Conservation (phyloP, 2,329 filamentous ascomycete species). For the Leptographium wingfieldii region DNA sequence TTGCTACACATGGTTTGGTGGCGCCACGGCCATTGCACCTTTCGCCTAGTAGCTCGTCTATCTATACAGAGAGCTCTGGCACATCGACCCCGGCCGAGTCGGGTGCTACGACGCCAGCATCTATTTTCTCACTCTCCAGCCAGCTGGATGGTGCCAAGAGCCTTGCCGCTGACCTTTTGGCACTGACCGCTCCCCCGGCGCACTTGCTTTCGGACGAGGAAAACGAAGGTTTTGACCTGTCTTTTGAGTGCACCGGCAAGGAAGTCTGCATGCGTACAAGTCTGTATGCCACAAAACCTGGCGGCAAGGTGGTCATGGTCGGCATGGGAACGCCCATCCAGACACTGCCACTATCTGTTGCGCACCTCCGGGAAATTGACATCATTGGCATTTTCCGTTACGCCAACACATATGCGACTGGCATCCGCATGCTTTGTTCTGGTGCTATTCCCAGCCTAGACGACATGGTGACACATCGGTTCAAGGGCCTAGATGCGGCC, state of each 20-base stretch:
- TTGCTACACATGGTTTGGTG: constrained; percentile 47
- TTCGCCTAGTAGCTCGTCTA: constrained; percentile 30
- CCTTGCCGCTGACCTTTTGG: constrained; percentile 36
- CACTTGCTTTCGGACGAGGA: constrained; percentile 35
- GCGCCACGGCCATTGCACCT: constrained; percentile 32
- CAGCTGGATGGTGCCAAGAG: constrained; percentile 38
- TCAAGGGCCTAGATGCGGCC: constrained; percentile 49
- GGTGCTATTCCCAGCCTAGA: constrained; percentile 49
- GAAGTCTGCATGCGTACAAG: constrained; percentile 62
- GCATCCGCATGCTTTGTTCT: constrained; percentile 48
- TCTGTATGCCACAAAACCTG: constrained; percentile 58
- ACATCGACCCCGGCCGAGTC: constrained; percentile 32
- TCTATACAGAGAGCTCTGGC: constrained; percentile 32
- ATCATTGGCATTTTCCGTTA: constrained; percentile 70
- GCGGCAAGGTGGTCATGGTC: constrained; percentile 62
- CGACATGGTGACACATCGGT: constrained; percentile 62
- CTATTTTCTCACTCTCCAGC: constrained; percentile 31
- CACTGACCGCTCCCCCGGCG: constrained; percentile 21
- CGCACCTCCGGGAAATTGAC: constrained; percentile 63
- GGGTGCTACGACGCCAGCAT: constrained; percentile 30
- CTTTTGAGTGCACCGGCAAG: constrained; percentile 69
- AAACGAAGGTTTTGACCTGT: constrained; percentile 53
- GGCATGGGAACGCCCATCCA: constrained; percentile 71
- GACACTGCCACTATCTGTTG: constrained; percentile 59
- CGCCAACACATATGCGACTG: constrained; percentile 60